Conservation (phyloP, 148 eudicot species). For the Cornus florida region DNA sequence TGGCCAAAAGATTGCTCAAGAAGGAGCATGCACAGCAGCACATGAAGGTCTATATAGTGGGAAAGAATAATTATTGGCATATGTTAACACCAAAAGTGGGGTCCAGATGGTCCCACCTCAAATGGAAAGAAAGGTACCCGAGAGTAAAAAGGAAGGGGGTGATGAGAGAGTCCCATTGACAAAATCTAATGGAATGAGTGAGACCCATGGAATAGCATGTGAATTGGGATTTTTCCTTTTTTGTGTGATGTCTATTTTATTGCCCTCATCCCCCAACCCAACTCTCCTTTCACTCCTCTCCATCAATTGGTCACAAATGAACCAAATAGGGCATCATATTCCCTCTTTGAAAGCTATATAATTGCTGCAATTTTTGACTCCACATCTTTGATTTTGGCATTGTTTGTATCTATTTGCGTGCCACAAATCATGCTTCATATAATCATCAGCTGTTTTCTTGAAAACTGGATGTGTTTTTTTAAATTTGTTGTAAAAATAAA, state of each 20-base stretch:
- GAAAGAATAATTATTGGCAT: constrained; percentile 1
- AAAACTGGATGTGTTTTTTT: too few relatives aligned
- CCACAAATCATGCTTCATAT: too few relatives aligned
- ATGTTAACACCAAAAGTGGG: constrained; percentile 1
- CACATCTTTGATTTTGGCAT: too few relatives aligned
- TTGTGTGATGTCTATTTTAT: neutral
- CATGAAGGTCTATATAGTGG: neutral
- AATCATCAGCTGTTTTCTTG: too few relatives aligned
- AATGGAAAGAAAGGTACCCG: neutral
- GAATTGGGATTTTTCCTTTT: neutral
- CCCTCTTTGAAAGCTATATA: neutral
- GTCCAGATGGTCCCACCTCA: constrained; percentile 1
- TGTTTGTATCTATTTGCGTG: too few relatives aligned
- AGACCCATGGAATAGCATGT: neutral
- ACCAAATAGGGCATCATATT: neutral
- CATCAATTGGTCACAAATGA: neutral
- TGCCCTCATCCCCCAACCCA: neutral
- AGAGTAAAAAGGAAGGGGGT: neutral
- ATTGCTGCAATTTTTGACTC: neutral
- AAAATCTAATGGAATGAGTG: neutral
- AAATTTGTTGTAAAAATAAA: too few relatives aligned
- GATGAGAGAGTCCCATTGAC: neutral
- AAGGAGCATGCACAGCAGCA: too few relatives aligned
- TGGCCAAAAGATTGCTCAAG: neutral
- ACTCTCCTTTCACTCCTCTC: neutral